A percentile compares a stretch with the other conserved stretches of the same genome.
Conservation (phyloP, 78 protist genomes). For the Dictyostelium intermedium region DNA sequence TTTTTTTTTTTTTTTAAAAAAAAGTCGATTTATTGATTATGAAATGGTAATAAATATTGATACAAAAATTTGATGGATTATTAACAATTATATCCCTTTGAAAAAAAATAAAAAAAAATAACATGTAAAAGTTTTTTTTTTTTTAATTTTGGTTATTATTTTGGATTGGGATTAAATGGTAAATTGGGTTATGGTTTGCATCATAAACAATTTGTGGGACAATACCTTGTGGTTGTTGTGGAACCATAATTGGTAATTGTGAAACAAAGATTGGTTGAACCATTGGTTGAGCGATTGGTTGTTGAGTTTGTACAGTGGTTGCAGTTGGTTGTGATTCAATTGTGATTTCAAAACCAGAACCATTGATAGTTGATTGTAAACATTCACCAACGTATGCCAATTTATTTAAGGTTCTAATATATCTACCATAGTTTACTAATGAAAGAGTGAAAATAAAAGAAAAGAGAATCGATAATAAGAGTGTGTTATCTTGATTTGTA, state of each 20-base stretch:
- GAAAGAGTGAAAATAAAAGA: neutral
- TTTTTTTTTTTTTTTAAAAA: too few relatives aligned
- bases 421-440: neutral
- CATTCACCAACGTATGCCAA: neutral
- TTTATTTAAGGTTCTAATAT: neutral
- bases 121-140: neutral
- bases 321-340: neutral
- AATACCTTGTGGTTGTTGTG: neutral
- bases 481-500: neutral
- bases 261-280: neutral
- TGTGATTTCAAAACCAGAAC: neutral
- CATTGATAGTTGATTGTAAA: neutral
- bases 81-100: neutral
- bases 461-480: neutral
- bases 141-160: neutral
- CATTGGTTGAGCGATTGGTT: neutral
- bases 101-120: neutral
- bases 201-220: conserved; percentile 9
- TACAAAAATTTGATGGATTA: neutral
- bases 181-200: neutral
- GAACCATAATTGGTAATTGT: neutral
- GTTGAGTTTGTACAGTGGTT: neutral
- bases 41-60: neutral
- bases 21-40: neutral
- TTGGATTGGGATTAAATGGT: conserved; percentile 19